Evolutionary conservation across 75 land plant species (phyloP).

Genomic region (Cunninghamia lanceolata): DNA sequence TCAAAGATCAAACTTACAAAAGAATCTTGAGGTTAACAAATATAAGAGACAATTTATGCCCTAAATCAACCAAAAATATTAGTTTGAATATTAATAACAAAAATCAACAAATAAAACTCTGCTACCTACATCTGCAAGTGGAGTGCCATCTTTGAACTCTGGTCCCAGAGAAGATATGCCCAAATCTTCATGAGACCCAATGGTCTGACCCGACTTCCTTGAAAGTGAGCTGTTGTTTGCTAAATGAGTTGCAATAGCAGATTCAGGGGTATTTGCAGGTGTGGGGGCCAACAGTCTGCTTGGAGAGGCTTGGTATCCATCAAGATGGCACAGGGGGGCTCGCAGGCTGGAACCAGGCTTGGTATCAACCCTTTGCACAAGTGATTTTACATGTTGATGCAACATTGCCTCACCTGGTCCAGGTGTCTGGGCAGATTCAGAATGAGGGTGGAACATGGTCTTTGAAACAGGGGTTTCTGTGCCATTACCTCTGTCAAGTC

Average conservation of each 20-base stretch:
- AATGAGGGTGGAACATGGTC: neutral
- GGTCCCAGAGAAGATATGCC: neutral
- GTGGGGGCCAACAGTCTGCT: constrained; percentile 53
- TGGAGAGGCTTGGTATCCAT: constrained; percentile 34
- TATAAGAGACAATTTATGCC: neutral
- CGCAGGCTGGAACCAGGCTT: constrained; percentile 15
- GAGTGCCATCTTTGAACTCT: neutral
- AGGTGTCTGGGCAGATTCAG: constrained; percentile 19
- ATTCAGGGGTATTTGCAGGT: constrained; percentile 59
- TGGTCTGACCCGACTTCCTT: neutral
- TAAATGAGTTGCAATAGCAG: neutral
- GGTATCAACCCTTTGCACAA: constrained; percentile 51
- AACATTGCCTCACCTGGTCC: constrained; percentile 60
- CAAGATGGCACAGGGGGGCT: neutral
- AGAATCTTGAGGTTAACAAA: neutral
- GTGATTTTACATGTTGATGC: constrained; percentile 52
- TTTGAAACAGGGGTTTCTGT: constrained; percentile 31
- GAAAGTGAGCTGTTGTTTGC: neutral
- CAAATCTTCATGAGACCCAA: neutral
- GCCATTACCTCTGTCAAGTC: constrained; percentile 17
- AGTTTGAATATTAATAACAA: neutral
- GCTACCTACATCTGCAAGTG: neutral
- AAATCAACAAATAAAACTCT: neutral
- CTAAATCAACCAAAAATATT: too few relatives aligned
- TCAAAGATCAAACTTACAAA: neutral